Conservation (phyloP, 2,329 filamentous ascomycete genomes). For the Hymenoscyphus repandus region DNA sequence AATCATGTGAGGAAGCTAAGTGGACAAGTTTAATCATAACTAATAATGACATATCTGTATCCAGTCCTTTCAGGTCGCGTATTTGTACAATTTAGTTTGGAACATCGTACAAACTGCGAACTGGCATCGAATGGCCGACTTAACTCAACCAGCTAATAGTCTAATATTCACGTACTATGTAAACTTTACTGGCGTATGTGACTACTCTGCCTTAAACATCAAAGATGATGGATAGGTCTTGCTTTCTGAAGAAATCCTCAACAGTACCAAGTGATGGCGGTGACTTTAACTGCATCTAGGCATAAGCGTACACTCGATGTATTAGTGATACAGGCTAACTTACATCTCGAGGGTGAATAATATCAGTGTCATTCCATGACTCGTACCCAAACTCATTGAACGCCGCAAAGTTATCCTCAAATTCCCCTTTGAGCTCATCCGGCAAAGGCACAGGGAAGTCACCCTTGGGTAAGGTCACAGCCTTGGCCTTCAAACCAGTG, state of each 20-base stretch:
- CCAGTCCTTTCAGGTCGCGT: too few species aligned
- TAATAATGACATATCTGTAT: too few species aligned
- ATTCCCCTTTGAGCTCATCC: constrained; percentile 1
- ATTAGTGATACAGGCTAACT: neutral
- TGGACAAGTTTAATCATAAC: too few species aligned
- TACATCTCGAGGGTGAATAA: constrained; percentile 23
- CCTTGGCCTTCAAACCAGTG: neutral
- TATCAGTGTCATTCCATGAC: constrained; percentile 15
- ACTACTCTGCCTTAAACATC: too few species aligned
- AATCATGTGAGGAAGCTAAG: too few species aligned
- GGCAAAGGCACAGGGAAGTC: neutral
- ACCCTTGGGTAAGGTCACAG: neutral
- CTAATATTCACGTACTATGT: too few species aligned
- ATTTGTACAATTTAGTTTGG: too few species aligned
- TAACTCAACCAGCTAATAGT: too few species aligned
- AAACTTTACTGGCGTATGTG: too few species aligned
- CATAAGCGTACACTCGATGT: neutral
- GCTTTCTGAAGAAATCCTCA: neutral
- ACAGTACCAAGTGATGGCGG: neutral
- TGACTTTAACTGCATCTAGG: neutral
- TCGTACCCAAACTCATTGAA: constrained; percentile 7
- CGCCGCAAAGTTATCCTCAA: constrained; percentile 3
- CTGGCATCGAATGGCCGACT: too few species aligned
- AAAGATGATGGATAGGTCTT: neutral
- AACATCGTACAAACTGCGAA: too few species aligned